Base-by-base conservation (phyloP, 495 filamentous ascomycete genomes). In the Jackrogersella minutella region DNA sequence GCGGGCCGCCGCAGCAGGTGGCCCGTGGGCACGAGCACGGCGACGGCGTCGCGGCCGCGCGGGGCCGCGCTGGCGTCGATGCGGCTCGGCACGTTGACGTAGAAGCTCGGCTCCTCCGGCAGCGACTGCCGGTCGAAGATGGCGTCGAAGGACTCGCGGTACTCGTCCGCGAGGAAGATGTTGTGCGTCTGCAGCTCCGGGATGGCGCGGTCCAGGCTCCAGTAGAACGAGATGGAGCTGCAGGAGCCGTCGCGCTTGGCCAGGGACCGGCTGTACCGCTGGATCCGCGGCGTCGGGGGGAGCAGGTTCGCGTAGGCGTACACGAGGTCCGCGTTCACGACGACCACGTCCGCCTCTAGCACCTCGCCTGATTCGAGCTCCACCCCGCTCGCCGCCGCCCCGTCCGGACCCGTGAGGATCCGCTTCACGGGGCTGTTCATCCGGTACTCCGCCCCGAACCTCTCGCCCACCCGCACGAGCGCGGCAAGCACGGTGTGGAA, bases 191-290 rank as follows among this genome's bases (percentile, higher is more conserved):
- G 74, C 1, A 92, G 77, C 62, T 86, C 80, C 0, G 86, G 84
- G 2, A 90, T 71, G 28, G 78, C 73, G 21, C 79, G 72, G 56
- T 82, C 73, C 21, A 92, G 80, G 16, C 83, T 80, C 89, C 89
- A 92, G 77, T 90, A 92, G 74, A 91, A 91, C 4, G 87, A 90
- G 39, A 92, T 89, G 36, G 85, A 87, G 69, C 85, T 88, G 76
- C 89, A 92, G 6, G 85, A 88, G 30, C 85, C 79, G 0, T 79
- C 64, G 1, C 81, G 75, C 46, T 78, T 76, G 22, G 77, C 63
- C 5, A 91, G 79, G 11, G 77, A 77, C 11, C 73, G 62, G 13
- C 83, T 78, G 57, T 85, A 84, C 0, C 46, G 40, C 24, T 66
- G 33, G n/a, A 67, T 69, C 5, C 51, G 43, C 1, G 52, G 22